Base-by-base conservation (phyloP, 768 basidiomycete genomes). In the Agrocybe pediades region DNA sequence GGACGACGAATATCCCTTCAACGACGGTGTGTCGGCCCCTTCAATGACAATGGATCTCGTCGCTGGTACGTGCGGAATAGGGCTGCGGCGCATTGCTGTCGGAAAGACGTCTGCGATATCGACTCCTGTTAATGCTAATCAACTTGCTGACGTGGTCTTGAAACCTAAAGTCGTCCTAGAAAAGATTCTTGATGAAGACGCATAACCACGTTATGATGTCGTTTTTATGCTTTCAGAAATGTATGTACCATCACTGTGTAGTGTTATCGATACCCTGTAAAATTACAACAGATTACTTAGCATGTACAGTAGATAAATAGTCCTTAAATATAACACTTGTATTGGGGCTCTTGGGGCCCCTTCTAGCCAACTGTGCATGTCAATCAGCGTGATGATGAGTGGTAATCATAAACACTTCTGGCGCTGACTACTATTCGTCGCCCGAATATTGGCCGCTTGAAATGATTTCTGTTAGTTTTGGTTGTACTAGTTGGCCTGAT, bases 301-400 rank as follows among this genome's bases (percentile, higher is more conserved):
- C 33, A 30, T 36, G 33, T 36, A 36, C 33, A 36, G 33, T 36
- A 36, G 4, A 6, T 36, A 36, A 36, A 13, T 13, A 36, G 33
- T 13, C 33, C 33, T 36, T 36, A 36, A 36, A 36, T 36, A 39
- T 52, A 45, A n/a, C 51, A 52, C 24, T 44, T 52, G 30, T 52
- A 52, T 30, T 36, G 13, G 6, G 51, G 43, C 16, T 52, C 29
- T 19, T 43, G 20, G 11, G 51, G 25, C 26, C 50, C 50, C 25
- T 51, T 51, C 50, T 41, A 51, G 2, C 50, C 50, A 16, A 51
- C 50, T 51, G 30, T 13, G 21, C 19, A 13, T 2, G 21, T 27
- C 33, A 13, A 15, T 36, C 13, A 13, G n/a, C 3, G 29, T 11
- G 17, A 11, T 13, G 20, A n/a, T n/a, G n/a, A n/a, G n/a, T n/a